Conservation (phyloP, 2,329 filamentous ascomycete genomes). For the Colletotrichum karsti region DNA sequence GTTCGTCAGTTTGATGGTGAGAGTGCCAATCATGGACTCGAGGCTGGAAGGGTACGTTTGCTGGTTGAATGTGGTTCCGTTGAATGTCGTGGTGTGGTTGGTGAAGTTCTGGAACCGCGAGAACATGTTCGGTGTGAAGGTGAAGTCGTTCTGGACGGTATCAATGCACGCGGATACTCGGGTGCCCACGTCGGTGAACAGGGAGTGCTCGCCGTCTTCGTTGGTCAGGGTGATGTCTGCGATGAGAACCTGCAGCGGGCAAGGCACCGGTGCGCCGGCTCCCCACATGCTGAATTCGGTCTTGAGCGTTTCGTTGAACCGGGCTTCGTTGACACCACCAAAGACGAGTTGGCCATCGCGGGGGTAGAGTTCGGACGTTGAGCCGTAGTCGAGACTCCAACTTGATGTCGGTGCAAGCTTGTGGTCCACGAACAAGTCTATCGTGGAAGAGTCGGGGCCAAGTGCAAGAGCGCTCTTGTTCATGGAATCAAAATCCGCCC, state of each 20-base stretch:
- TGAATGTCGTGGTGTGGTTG: neutral
- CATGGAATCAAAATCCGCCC: slow-evolving; percentile 25
- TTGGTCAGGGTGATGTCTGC: slow-evolving; percentile 29
- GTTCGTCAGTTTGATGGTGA: slow-evolving; percentile 29
- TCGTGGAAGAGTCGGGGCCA: slow-evolving; percentile 29
- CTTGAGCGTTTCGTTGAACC: slow-evolving; percentile 17
- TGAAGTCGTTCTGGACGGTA: slow-evolving; percentile 30
- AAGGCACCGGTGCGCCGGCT: slow-evolving; percentile 13
- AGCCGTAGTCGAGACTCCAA: slow-evolving; percentile 29
- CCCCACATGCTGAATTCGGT: slow-evolving; percentile 26
- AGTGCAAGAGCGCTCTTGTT: slow-evolving; percentile 30
- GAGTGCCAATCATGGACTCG: slow-evolving; percentile 21
- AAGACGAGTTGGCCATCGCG: slow-evolving; percentile 28
- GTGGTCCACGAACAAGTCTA: slow-evolving; percentile 18
- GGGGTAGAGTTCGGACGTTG: slow-evolving; percentile 25
- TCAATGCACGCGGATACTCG: slow-evolving; percentile 30
- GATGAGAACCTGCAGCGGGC: slow-evolving; percentile 30
- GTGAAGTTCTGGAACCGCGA: slow-evolving; percentile 11
- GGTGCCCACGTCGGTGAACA: slow-evolving; percentile 21
- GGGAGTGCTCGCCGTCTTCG: slow-evolving; percentile 27
- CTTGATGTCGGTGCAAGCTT: slow-evolving; percentile 9
- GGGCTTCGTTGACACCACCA: slow-evolving; percentile 27
- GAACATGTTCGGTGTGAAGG: slow-evolving; percentile 28
- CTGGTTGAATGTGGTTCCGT: neutral
- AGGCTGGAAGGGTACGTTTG: slow-evolving; percentile 7